These are phyloP conservation scores for Arthrobotrys sinensis DNA, from an alignment of 2,329 filamentous ascomycete species.

Conservation along the genomic window DNA sequence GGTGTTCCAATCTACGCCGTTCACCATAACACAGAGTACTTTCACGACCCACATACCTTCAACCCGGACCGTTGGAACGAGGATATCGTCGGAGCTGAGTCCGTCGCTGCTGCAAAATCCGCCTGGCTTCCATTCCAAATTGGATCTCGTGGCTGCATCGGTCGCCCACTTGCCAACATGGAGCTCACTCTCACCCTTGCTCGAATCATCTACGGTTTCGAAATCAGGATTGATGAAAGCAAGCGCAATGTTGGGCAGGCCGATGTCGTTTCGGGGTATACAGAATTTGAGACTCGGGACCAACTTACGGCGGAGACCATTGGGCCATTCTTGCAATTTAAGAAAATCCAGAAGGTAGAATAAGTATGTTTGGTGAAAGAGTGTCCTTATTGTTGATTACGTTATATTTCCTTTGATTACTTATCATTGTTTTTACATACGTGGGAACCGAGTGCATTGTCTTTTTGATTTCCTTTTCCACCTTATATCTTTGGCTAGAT, in stretches of 20 bases:
- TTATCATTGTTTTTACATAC: neutral
- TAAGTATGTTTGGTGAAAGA: neutral
- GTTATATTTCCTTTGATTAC: neutral
- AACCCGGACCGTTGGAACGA: constrained; percentile 76
- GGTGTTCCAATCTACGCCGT: constrained; percentile 79
- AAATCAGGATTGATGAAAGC: constrained; percentile 64
- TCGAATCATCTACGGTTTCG: constrained; percentile 72
- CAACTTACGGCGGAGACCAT: constrained; percentile 82
- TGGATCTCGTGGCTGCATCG: constrained; percentile 80
- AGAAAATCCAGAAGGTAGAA: constrained; percentile 62
- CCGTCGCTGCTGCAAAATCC: constrained; percentile 73
- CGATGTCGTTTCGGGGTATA: constrained; percentile 12
- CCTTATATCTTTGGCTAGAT: neutral
- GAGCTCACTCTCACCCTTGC: constrained; percentile 77
- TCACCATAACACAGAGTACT: constrained; percentile 78
- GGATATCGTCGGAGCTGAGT: constrained; percentile 64
- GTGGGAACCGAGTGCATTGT: constrained; percentile 15
- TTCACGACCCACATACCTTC: constrained; percentile 74
- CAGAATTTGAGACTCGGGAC: constrained; percentile 68
- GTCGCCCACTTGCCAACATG: constrained; percentile 78
- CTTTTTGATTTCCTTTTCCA: neutral
- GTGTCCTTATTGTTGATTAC: neutral
- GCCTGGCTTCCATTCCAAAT: constrained; percentile 83
- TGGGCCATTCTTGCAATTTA: constrained; percentile 78
- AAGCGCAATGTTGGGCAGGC: constrained; percentile 51